Base-by-base conservation (phyloP, 345 rosid genomes). In the Cardamine chenopodiifolia region DNA sequence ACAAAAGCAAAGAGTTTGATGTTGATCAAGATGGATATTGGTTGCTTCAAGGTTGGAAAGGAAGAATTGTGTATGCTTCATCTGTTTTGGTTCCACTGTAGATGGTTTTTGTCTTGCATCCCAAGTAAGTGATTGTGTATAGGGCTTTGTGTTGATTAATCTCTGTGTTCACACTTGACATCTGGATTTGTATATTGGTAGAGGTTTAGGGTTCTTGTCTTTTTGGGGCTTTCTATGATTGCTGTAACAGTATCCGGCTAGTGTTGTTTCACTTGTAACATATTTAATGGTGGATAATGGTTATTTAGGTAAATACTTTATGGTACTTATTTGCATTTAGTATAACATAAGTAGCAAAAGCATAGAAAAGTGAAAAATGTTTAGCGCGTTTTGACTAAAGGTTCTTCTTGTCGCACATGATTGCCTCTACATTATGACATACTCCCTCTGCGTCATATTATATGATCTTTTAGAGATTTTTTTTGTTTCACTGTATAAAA, bases 21-120 rank as follows among this genome's bases (percentile, higher is more conserved):
- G 59, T 87, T 14, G 85, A 86, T 74, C 78, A 74, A 82, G 92
- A 91, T 81, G 70, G 81, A n/a, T 9, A 74, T 18, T 91, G 97
- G 97, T 73, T 91, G 83, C 80, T 91, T 70, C 95, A 86, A 52
- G 97, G 95, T 7, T 91, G 95, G 95, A 91, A 89, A 74, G 97
- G 97, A 10, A 79, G 92, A 44, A 88, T 85, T 49, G 47, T 85
- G 5, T 73, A 15, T 78, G 95, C 87, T 56, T 86, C 95, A 42
- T 84, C 92, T 13, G 44, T 76, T 68, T 84, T 88, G 90, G 86
- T 84, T 62, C 86, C 88, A 61, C 69, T 71, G 17, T 85, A 83
- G 78, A 57, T 18, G 2, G 42, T 13, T 29, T 57, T 26, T 54
- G 18, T 44, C 71, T 73, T 72, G 37, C 5, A 32, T 18, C 25